These are phyloP conservation scores for Bruguiera parviflora DNA, from an alignment of 345 rosid species.

Conservation along the genomic window DNA sequence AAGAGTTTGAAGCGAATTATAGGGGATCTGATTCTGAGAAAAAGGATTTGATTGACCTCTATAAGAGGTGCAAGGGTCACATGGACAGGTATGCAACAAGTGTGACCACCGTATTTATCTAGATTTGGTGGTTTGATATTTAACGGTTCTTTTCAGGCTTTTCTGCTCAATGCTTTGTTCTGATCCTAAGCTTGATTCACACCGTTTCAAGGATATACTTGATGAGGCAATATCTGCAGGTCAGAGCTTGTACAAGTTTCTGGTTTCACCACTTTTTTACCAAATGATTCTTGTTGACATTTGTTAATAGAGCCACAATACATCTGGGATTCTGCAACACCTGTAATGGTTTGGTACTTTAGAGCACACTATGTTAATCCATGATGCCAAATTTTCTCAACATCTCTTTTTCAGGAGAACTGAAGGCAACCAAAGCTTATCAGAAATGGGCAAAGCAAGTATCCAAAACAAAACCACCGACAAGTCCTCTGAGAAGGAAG, in stretches of 20 bases:
- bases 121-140: not conserved
- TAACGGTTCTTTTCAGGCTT: conserved; percentile 20
- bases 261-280: not conserved
- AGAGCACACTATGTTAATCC: not conserved
- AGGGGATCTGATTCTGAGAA: conserved; percentile 94
- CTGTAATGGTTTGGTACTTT: not conserved
- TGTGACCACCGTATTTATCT: conserved; percentile 4
- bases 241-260: conserved; percentile 13
- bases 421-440: conserved; percentile 69
- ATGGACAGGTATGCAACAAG: conserved; percentile 75
- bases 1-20: conserved; percentile 81
- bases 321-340: not conserved
- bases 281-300: not conserved
- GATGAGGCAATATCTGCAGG: conserved; percentile 76
- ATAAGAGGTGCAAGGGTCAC: conserved; percentile 57
- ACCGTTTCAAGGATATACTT: conserved; percentile 74
- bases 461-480: conserved; percentile 67
- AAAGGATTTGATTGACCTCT: conserved; percentile 79
- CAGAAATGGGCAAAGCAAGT: conserved; percentile 74
- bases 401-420: conserved; percentile 46
- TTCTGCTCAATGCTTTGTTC: conserved; percentile 98
- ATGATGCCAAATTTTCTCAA: not conserved
- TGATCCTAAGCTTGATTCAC: conserved; percentile 84
- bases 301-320: too few relatives aligned
- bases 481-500: conserved; percentile 48